Evolutionary conservation across 495 filamentous ascomycete genomes (phyloP).

Genomic region (Penicillium manginii): DNA sequence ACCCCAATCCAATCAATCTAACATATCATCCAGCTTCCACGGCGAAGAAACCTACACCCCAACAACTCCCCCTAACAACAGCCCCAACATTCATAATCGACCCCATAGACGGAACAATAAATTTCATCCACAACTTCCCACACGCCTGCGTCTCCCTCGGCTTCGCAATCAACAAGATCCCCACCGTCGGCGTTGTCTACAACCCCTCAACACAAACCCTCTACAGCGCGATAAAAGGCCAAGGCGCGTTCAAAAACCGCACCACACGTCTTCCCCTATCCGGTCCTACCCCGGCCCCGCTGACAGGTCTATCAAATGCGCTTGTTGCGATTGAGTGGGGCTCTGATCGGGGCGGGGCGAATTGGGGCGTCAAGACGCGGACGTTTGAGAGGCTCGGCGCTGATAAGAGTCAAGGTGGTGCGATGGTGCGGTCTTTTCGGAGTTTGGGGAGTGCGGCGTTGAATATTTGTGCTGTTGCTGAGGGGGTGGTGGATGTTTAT

Average conservation of each 20-base stretch:
- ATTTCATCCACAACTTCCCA: conserved; percentile 85
- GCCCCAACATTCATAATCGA: conserved; percentile 86
- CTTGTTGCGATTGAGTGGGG: conserved; percentile 83
- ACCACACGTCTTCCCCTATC: conserved; percentile 58
- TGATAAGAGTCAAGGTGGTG: conserved; percentile 66
- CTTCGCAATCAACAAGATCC: conserved; percentile 63
- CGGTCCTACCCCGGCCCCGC: no score
- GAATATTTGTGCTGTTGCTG: conserved; percentile 81
- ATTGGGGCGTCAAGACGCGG: conserved; percentile 71
- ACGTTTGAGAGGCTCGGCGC: conserved; percentile 71
- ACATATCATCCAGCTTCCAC: conserved; percentile 55
- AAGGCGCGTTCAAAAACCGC: conserved; percentile 67
- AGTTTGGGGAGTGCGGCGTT: conserved; percentile 79
- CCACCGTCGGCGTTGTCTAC: conserved; percentile 80
- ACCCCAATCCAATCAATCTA: background rate
- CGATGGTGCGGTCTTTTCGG: conserved; percentile 82
- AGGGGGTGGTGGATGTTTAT: conserved; percentile 78
- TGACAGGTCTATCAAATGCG: conserved; percentile 61
- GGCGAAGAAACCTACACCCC: conserved; percentile 86
- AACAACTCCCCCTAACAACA: conserved; percentile 61
- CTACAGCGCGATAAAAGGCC: conserved; percentile 70
- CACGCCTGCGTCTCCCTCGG: conserved; percentile 83
- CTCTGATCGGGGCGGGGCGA: conserved; percentile 68
- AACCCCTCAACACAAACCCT: conserved; percentile 74
- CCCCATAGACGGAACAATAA: conserved; percentile 88